These are phyloP conservation scores for Austroboletus niveus DNA, from an alignment of 1,284 basidiomycete genomes.

Conservation along the genomic window DNA sequence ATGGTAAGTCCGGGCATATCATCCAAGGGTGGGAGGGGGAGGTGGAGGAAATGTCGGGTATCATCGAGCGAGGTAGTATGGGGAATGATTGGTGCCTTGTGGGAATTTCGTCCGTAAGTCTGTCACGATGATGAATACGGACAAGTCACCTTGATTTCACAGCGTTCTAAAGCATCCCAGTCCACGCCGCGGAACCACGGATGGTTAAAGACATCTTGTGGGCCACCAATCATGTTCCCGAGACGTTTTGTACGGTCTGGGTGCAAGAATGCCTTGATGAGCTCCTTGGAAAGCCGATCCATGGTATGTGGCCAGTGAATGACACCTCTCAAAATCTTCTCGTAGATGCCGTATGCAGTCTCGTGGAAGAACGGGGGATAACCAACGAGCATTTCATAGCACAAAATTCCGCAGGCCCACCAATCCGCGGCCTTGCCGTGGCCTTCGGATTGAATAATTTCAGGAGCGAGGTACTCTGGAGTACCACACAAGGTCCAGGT, in stretches of 20 bases:
- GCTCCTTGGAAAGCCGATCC: slow-evolving; percentile 70
- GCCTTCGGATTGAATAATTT: slow-evolving; percentile 95
- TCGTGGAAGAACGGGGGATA: slow-evolving; percentile 94
- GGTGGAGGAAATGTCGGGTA: slow-evolving; percentile 76
- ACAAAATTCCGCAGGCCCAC: slow-evolving; percentile 97
- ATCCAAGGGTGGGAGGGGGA: slow-evolving; percentile 68
- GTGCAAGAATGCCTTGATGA: slow-evolving; percentile 86
- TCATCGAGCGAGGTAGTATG: slow-evolving; percentile 75
- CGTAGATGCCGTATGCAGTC: slow-evolving; percentile 92
- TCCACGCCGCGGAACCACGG: slow-evolving; percentile 96
- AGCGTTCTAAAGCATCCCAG: slow-evolving; percentile 78
- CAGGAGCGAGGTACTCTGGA: slow-evolving; percentile 94
- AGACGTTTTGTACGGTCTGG: slow-evolving; percentile 93
- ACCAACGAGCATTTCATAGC: slow-evolving; percentile 97
- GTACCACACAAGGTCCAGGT: slow-evolving; percentile 99
- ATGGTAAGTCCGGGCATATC: slow-evolving; percentile 75
- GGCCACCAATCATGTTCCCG: slow-evolving; percentile 92
- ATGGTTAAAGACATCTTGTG: slow-evolving; percentile 90
- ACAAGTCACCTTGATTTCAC: slow-evolving; percentile 67
- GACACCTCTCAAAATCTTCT: slow-evolving; percentile 90
- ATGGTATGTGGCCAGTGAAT: slow-evolving; percentile 92
- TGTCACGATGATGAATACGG: slow-evolving; percentile 1
- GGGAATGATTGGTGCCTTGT: slow-evolving; percentile 78
- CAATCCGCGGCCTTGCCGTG: slow-evolving; percentile 99
- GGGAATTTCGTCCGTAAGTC: slow-evolving; percentile 8